A percentile compares a stretch with the other conserved stretches of the same genome.
These are phyloP conservation scores for Pleurotus eryngii DNA, from an alignment of 768 basidiomycete genomes.

Conservation along the genomic window DNA sequence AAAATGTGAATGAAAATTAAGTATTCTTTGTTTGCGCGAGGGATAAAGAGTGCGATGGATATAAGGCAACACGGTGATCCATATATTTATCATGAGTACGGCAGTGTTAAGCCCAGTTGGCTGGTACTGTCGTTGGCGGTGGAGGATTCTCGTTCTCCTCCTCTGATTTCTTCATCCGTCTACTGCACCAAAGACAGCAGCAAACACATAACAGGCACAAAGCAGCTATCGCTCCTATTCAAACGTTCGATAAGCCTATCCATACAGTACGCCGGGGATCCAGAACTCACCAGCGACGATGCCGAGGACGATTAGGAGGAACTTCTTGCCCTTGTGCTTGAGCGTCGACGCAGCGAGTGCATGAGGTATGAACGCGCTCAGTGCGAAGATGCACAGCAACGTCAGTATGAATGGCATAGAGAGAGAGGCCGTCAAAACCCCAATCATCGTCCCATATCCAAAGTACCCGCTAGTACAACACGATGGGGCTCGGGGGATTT, in stretches of 20 bases:
- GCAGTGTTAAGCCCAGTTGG: constrained; percentile 1
- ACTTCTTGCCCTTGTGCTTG: constrained; percentile 4
- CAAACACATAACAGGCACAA: constrained; percentile 1
- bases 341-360: background rate
- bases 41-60: too few species aligned
- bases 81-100: too few species aligned
- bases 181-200: constrained; percentile 2
- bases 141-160: background rate
- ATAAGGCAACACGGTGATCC: too few species aligned
- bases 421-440: too few species aligned
- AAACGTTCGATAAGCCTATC: background rate
- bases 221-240: background rate
- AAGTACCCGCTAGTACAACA: too few species aligned
- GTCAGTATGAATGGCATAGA: too few species aligned
- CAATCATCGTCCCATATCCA: too few species aligned
- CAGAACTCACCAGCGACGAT: background rate
- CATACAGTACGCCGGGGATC: background rate
- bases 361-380: background rate
- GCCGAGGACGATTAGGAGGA: constrained; percentile 2
- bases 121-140: constrained; percentile 2
- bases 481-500: too few species aligned
- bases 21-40: too few species aligned
- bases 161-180: background rate
- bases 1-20: too few species aligned
- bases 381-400: background rate